A percentile compares a stretch with the other conserved stretches of the same genome.
Evolutionary conservation across 345 rosid species (phyloP).

Genomic region (Populus pruinosa): DNA sequence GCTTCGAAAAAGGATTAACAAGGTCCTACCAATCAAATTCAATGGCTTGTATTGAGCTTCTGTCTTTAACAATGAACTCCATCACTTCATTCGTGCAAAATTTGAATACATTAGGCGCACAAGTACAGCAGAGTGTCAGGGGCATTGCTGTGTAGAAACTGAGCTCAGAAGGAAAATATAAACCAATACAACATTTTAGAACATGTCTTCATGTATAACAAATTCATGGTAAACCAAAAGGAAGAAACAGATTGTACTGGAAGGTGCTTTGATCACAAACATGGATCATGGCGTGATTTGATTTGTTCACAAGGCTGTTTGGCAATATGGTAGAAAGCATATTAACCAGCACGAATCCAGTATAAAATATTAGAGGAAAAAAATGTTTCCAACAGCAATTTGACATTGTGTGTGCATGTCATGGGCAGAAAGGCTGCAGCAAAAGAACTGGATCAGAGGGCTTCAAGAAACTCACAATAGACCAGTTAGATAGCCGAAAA

Average conservation of each 20-base stretch:
- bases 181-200: background rate
- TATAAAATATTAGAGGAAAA: background rate
- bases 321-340: background rate
- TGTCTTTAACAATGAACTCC: conserved; percentile 45
- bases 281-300: background rate
- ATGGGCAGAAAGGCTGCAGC: background rate
- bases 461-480: conserved; percentile 48
- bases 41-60: conserved; percentile 23
- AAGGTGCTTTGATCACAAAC: background rate
- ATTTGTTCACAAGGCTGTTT: background rate
- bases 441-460: background rate
- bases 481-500: conserved; percentile 58
- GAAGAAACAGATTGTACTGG: background rate
- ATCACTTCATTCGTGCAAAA: conserved; percentile 35
- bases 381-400: background rate
- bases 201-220: background rate
- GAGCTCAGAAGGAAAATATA: conserved; percentile 13
- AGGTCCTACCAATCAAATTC: conserved; percentile 38
- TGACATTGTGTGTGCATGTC: background rate
- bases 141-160: conserved; percentile 63
- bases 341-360: background rate
- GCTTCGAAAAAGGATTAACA: conserved; percentile 41
- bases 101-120: conserved; percentile 39
- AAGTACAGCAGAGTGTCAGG: conserved; percentile 52
- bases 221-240: conserved; percentile 1